Evolutionary conservation across 1,139 yeast genomes (phyloP), one percentile per base, ranked within the genome.

Genomic region (Arxiozyma heterogenica): DNA sequence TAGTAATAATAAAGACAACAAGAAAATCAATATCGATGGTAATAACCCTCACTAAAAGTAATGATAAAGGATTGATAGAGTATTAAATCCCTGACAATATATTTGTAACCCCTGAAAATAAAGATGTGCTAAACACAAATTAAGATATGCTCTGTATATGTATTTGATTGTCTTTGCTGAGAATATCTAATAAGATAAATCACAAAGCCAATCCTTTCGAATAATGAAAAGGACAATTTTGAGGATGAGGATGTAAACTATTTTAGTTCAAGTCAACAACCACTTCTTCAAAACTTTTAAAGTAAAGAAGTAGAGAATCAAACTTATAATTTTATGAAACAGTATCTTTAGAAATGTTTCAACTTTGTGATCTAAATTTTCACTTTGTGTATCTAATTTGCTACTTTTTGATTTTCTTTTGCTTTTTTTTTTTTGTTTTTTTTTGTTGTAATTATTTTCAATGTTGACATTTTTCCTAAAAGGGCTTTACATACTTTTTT

Each of bases 381-480:
- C n/a, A 30, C 41, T 45, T 23, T 45, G 41, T 45, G 47, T 27
- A 45, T 45, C 25, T 45, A 45, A 18, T 45, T 20, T 45, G 18
- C 18, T 45, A 27, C 15, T 45, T 45, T 30, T 45, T 45, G 20
- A 18, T 45, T 44, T 7, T 38, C 30, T 27, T 27, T 27, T 8
- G 2, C 39, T 12, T 34, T 27, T 45, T 18, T 20, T 38, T 45
- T 30, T 18, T 30, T 30, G 20, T 38, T 30, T 45, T 30, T 30
- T 45, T 45, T 30, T 27, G 18, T 30, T 20, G 25, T n/a, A 30
- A 38, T 27, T 45, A 38, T 38, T 20, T 22, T n/a, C 22, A 18
- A 20, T 45, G 47, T 45, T 45, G 47, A 45, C 20, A 12, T 30
- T 45, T 45, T 45, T 45, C 47, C 47, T 18, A n/a, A 45, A 23